Evolutionary conservation across 495 filamentous ascomycete species (phyloP).

Genomic region (Tuber indicum): DNA sequence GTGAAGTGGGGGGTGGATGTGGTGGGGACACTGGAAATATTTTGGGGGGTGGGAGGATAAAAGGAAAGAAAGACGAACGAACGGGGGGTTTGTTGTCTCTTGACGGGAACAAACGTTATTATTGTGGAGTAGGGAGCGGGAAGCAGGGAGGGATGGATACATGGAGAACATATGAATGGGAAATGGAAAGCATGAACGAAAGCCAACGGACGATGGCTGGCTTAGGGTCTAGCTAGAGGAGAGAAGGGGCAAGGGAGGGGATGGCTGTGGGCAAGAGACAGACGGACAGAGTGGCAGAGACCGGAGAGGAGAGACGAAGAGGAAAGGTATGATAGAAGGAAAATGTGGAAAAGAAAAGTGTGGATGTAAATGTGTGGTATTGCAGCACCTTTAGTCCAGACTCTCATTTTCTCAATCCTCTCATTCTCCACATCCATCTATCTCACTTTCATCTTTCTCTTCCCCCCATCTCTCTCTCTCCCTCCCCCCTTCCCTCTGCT

Average conservation of each 20-base stretch:
- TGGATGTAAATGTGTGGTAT: constrained; percentile 6
- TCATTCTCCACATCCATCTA: constrained; percentile 16
- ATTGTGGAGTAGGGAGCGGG: constrained; percentile 37
- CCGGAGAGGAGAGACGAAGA: background rate
- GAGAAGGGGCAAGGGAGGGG: constrained; percentile 23
- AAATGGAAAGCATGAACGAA: constrained; percentile 21
- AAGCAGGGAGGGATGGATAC: constrained; percentile 36
- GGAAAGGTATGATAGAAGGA: constrained; percentile 8
- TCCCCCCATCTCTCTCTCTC: constrained; percentile 1
- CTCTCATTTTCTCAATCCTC: constrained; percentile 24
- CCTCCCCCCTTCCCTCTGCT: background rate
- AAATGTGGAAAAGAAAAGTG: background rate
- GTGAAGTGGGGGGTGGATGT: constrained; percentile 34
- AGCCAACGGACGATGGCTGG: constrained; percentile 15
- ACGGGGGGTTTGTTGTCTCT: constrained; percentile 37
- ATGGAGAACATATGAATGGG: constrained; percentile 26
- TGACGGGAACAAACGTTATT: constrained; percentile 38
- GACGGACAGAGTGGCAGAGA: constrained; percentile 11
- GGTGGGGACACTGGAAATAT: constrained; percentile 31
- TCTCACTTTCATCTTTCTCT: constrained; percentile 12
- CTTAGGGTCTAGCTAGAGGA: constrained; percentile 5
- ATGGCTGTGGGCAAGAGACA: constrained; percentile 29
- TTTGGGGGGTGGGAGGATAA: constrained; percentile 16
- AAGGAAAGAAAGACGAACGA: constrained; percentile 27
- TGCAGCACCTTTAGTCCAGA: constrained; percentile 26